Evolutionary conservation across 805 yeast species (phyloP).

Genomic region (Candida stauntonica): DNA sequence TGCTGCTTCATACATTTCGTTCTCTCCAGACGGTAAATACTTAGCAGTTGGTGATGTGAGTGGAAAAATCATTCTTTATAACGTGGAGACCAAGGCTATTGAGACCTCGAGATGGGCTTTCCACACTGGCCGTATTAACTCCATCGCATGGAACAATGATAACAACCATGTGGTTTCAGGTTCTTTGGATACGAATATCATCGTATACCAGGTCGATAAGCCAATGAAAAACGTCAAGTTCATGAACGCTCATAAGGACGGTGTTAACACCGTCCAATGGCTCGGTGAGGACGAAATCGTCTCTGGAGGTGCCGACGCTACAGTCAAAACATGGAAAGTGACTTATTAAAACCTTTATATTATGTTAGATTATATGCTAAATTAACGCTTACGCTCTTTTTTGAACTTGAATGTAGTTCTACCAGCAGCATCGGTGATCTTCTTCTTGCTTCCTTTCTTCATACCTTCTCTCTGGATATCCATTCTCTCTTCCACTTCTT

Average conservation of each 20-base stretch:
- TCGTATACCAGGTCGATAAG: constrained; percentile 70
- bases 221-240: constrained; percentile 75
- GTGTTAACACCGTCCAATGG: constrained; percentile 78
- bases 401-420: constrained; percentile 79
- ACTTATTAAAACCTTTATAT: constrained; percentile 7
- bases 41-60: constrained; percentile 83
- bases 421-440: constrained; percentile 63
- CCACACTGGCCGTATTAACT: constrained; percentile 79
- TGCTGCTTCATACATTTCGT: constrained; percentile 55
- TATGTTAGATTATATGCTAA: too few species aligned
- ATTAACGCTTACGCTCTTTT: constrained; percentile 57
- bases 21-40: constrained; percentile 64
- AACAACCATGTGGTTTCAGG: constrained; percentile 72
- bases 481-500: constrained; percentile 65
- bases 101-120: constrained; percentile 93
- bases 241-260: constrained; percentile 83
- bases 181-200: constrained; percentile 78
- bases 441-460: constrained; percentile 87
- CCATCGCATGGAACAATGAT: constrained; percentile 75
- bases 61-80: constrained; percentile 81
- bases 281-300: constrained; percentile 42
- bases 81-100: constrained; percentile 46
- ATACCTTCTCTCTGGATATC: constrained; percentile 78
- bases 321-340: constrained; percentile 67
- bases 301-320: constrained; percentile 78